Evolutionary conservation across 78 protist species (phyloP).

Genomic region (Chrysochromulina parva): DNA sequence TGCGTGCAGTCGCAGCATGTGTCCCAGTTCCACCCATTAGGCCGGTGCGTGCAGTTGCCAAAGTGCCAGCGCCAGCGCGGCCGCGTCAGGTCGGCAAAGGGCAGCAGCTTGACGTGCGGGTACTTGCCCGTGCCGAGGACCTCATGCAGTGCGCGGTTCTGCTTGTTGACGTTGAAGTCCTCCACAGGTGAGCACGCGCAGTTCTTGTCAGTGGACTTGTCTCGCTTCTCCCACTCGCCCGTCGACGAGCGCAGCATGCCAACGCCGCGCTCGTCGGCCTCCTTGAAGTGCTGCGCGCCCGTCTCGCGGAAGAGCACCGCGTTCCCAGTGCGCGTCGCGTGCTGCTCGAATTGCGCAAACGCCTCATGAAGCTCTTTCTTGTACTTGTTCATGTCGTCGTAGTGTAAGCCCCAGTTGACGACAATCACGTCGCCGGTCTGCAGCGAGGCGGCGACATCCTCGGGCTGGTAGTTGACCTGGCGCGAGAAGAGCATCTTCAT

Average conservation of each 20-base stretch:
- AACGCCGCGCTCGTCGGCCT: not conserved
- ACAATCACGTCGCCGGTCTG: not conserved
- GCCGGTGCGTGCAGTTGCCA: conserved; percentile 29
- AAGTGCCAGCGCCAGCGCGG: conserved; percentile 25
- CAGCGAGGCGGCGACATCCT: not conserved
- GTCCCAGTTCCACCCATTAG: conserved; percentile 5
- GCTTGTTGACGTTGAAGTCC: conserved; percentile 2
- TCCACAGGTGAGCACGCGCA: not conserved
- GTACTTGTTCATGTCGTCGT: not conserved
- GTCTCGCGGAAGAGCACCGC: not conserved
- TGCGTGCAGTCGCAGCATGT: conserved; percentile 31
- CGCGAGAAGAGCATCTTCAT: conserved; percentile 3
- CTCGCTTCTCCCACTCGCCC: conserved; percentile 1
- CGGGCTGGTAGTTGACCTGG: not conserved
- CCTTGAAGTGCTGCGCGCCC: conserved; percentile 20
- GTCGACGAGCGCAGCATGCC: not conserved
- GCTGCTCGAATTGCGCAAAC: not conserved
- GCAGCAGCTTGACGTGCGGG: not conserved
- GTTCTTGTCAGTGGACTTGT: not conserved
- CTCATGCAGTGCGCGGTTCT: not conserved
- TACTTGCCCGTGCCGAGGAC: not conserved
- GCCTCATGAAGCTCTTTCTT: not conserved
- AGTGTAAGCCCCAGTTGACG: conserved; percentile 12
- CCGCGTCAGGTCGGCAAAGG: not conserved
- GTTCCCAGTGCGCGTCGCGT: not conserved